Conservation (phyloP, 768 basidiomycete genomes). For the Mycena olivaceomarginata region DNA sequence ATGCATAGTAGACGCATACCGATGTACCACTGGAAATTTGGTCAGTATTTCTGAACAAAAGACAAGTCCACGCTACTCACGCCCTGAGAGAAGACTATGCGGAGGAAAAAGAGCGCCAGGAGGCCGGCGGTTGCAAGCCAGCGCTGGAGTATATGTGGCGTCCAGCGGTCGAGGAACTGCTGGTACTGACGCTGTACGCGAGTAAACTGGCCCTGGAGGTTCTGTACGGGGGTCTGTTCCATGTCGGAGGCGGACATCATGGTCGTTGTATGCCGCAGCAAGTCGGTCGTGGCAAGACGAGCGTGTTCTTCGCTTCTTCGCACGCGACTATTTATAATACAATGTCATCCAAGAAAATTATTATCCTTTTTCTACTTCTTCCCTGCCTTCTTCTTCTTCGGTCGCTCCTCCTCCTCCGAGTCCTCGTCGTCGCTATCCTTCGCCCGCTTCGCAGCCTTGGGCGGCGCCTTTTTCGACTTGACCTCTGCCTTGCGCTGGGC, state of each 20-base stretch:
- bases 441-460: slow-evolving; percentile 49
- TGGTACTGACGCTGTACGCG: slow-evolving; percentile 89
- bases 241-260: slow-evolving; percentile 71
- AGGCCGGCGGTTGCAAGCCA: slow-evolving; percentile 89
- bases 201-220: slow-evolving; percentile 65
- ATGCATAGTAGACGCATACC: slow-evolving; percentile 71
- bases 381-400: slow-evolving; percentile 57
- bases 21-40: slow-evolving; percentile 87
- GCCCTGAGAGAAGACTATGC: slow-evolving; percentile 93
- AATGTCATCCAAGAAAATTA: slow-evolving; percentile 4
- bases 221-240: slow-evolving; percentile 70
- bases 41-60: slow-evolving; percentile 18
- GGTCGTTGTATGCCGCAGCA: slow-evolving; percentile 11
- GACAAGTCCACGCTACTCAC: slow-evolving; percentile 67
- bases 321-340: not conserved
- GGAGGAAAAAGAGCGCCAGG: slow-evolving; percentile 84
- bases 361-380: not conserved
- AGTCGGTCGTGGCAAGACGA: not conserved
- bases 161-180: slow-evolving; percentile 92
- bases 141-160: slow-evolving; percentile 91
- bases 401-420: slow-evolving; percentile 54
- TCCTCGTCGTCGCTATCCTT: slow-evolving; percentile 50
- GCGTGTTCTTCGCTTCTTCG: not conserved
- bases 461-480: slow-evolving; percentile 33
- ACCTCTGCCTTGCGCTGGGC: slow-evolving; percentile 34